These are phyloP conservation scores for Eurotiales sp. DNA, from an alignment of 2,329 filamentous ascomycete genomes.

Conservation along the genomic window DNA sequence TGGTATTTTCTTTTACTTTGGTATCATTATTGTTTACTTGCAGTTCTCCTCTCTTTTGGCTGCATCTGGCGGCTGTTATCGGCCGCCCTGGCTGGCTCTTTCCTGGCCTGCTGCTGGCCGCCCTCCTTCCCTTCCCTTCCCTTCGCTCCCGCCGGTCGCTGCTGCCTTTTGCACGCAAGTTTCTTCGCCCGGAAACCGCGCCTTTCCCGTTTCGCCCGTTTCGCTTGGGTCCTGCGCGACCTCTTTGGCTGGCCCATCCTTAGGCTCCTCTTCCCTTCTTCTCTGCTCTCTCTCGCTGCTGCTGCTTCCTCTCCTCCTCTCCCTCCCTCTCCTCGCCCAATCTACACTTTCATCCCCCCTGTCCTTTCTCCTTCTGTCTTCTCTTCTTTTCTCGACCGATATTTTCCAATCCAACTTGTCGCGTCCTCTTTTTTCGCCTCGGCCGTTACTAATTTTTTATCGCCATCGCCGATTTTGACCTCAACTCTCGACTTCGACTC, in stretches of 20 bases:
- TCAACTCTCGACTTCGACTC: too few species aligned
- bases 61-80: not conserved
- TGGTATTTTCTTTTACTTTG: not conserved
- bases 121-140: not conserved
- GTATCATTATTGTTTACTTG: too few species aligned
- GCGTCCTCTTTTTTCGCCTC: slow-evolving; percentile 10
- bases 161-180: not conserved
- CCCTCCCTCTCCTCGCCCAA: slow-evolving; percentile 14
- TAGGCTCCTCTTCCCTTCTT: slow-evolving; percentile 16
- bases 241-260: slow-evolving; percentile 25
- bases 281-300: too few species aligned
- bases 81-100: too few species aligned
- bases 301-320: slow-evolving; percentile 11
- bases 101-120: not conserved
- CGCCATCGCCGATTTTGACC: slow-evolving; percentile 10
- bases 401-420: slow-evolving; percentile 7
- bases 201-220: slow-evolving; percentile 24
- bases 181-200: slow-evolving; percentile 15
- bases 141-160: not conserved
- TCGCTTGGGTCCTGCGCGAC: slow-evolving; percentile 23
- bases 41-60: not conserved
- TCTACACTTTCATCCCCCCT: slow-evolving; percentile 12
- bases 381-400: slow-evolving; percentile 12
- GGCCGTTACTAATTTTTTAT: slow-evolving; percentile 9
- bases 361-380: slow-evolving; percentile 15